These are phyloP conservation scores for Colletotrichum sp. DNA, from an alignment of 2,329 filamentous ascomycete species.

Conservation along the genomic window DNA sequence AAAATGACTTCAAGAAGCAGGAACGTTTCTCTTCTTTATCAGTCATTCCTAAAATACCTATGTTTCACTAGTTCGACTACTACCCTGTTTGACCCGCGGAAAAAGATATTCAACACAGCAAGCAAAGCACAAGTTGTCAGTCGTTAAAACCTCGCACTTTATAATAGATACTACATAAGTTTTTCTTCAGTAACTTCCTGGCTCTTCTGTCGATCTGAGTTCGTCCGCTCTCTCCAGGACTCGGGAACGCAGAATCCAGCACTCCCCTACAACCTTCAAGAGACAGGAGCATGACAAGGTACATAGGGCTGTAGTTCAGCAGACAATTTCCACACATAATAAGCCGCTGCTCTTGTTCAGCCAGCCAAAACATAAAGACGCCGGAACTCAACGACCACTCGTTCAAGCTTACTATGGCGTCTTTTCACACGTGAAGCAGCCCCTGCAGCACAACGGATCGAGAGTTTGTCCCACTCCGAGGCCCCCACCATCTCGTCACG, in stretches of 20 bases:
- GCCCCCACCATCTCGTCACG: neutral
- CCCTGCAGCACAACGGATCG: neutral
- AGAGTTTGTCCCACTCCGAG: neutral
- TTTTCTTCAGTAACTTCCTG: neutral
- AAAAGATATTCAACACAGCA: neutral
- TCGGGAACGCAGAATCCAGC: neutral
- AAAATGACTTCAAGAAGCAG: neutral
- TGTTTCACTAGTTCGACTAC: neutral
- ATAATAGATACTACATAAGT: neutral
- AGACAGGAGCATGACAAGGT: neutral
- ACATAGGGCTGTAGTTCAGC: neutral
- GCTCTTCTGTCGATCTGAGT: neutral
- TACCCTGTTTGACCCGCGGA: too few species aligned
- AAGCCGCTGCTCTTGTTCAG: neutral
- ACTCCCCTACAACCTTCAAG: too few species aligned
- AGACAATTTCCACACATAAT: neutral
- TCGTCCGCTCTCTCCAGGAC: neutral
- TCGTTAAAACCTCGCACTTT: neutral
- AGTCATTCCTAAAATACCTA: rapidly evolving
- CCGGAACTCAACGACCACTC: neutral
- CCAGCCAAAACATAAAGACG: neutral
- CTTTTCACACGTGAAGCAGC: neutral
- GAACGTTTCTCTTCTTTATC: neutral
- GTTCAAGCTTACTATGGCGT: neutral
- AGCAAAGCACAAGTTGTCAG: neutral